Conservation (phyloP, 495 filamentous ascomycete genomes). For the Elasticomyces elasticus region DNA sequence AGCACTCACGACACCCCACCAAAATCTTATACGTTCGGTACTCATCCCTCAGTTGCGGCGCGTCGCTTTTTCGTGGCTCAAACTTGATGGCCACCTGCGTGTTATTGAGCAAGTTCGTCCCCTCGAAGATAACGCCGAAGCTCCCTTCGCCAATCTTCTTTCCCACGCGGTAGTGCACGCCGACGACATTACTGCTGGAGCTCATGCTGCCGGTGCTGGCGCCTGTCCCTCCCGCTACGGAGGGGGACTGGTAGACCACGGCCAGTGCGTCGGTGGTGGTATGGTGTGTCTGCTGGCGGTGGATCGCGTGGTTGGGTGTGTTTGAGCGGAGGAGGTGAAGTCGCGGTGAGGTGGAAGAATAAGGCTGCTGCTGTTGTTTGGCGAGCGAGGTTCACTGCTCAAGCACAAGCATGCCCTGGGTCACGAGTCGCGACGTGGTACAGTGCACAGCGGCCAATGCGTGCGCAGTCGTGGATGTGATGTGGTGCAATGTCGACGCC, state of each 20-base stretch:
- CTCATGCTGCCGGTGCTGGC: conserved; percentile 45
- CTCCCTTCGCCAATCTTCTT: conserved; percentile 99
- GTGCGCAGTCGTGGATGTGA: no score
- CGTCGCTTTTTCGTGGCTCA: conserved; percentile 97
- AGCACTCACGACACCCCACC: conserved; percentile 90
- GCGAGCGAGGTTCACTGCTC: neutral
- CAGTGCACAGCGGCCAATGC: no score
- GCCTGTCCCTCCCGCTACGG: neutral
- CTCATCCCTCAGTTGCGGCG: conserved; percentile 94
- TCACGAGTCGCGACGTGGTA: neutral
- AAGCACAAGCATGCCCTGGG: neutral
- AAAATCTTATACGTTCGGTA: conserved; percentile 99
- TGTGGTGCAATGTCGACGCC: no score
- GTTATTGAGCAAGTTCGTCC: conserved; percentile 96
- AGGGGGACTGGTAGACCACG: neutral
- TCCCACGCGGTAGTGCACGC: conserved; percentile 96
- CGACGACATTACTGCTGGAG: conserved; percentile 94
- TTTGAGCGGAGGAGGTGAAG: neutral
- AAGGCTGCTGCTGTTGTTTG: neutral
- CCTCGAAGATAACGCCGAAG: conserved; percentile 98
- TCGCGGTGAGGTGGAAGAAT: neutral
- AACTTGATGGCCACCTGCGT: conserved; percentile 99
- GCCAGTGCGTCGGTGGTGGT: neutral
- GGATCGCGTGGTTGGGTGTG: neutral
- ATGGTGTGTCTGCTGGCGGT: neutral